phyloP scores from a whole-genome alignment of 768 basidiomycete genomes.

The Plicaturopsis crispa region DNA sequence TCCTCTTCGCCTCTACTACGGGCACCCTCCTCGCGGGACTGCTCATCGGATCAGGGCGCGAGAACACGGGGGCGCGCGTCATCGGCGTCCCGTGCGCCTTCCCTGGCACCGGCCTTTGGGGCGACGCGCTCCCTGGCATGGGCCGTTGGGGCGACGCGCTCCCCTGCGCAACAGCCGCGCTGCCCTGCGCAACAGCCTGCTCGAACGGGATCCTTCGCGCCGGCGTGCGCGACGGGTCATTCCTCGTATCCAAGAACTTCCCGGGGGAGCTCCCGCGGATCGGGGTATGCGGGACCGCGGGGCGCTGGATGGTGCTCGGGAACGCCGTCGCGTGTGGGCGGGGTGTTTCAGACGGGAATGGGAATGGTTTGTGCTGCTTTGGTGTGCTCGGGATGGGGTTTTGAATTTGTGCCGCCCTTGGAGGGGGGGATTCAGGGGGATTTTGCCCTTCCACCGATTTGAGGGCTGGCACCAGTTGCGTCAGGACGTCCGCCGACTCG shows the following conservation, averaged over 20 bases:
- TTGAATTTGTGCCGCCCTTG: too few relatives aligned
- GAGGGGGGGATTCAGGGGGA: too few relatives aligned
- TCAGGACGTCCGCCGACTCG: slow-evolving; percentile 36
- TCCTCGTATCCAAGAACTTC: slow-evolving; percentile 23
- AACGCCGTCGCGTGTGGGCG: slow-evolving; percentile 12
- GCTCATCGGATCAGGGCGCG: slow-evolving; percentile 29
- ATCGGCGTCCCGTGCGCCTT: slow-evolving; percentile 19
- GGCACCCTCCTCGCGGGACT: slow-evolving; percentile 27
- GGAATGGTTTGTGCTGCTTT: too few relatives aligned
- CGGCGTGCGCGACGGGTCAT: slow-evolving; percentile 45
- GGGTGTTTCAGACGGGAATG: too few relatives aligned
- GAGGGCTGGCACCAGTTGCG: slow-evolving; percentile 27
- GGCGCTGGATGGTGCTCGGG: slow-evolving; percentile 15
- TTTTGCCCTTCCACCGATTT: too few relatives aligned
- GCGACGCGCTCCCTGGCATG: slow-evolving; percentile 11
- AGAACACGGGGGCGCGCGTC: slow-evolving; percentile 31
- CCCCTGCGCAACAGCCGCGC: slow-evolving; percentile 40
- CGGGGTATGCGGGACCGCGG: slow-evolving; percentile 21
- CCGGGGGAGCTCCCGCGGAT: slow-evolving; percentile 21
- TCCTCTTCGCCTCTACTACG: slow-evolving; percentile 20
- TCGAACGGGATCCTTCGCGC: slow-evolving; percentile 57
- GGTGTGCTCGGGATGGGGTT: too few relatives aligned
- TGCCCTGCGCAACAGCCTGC: slow-evolving; percentile 41
- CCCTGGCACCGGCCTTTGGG: slow-evolving; percentile 21
- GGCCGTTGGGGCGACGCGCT: slow-evolving; percentile 17